These are phyloP conservation scores for Alternaria tenuissima DNA, from an alignment of 2,329 filamentous ascomycete genomes.

Conservation along the genomic window DNA sequence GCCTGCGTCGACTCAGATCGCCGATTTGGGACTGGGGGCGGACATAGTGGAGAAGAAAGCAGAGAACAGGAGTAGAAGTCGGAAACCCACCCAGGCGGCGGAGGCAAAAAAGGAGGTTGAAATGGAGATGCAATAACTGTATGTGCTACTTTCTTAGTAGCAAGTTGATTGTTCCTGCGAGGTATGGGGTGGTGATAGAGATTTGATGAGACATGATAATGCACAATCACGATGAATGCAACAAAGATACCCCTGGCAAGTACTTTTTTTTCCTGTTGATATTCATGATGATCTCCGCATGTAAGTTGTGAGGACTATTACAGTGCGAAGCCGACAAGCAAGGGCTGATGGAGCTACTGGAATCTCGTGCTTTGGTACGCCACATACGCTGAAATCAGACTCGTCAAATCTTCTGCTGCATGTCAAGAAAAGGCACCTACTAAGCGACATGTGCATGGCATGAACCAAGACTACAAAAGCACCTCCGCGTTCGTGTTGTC, in stretches of 20 bases:
- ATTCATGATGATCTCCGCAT: too few relatives aligned
- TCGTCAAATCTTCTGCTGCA: too few relatives aligned
- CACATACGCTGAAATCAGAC: too few relatives aligned
- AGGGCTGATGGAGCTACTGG: too few relatives aligned
- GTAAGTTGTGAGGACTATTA: too few relatives aligned
- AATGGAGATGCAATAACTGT: slow-evolving; percentile 46
- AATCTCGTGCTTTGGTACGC: too few relatives aligned
- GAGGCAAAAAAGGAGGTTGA: slow-evolving; percentile 40
- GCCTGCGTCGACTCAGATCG: not conserved
- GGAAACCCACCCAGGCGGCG: slow-evolving; percentile 29
- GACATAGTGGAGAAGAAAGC: slow-evolving; percentile 19
- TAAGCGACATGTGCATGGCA: too few relatives aligned
- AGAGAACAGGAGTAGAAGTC: slow-evolving; percentile 25
- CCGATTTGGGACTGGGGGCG: slow-evolving; percentile 5
- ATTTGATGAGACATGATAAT: not conserved
- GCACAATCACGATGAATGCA: slow-evolving; percentile 7
- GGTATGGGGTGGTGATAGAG: not conserved
- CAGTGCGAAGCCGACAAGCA: too few relatives aligned
- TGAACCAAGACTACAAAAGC: too few relatives aligned
- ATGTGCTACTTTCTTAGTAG: not conserved
- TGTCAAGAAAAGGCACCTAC: too few relatives aligned
- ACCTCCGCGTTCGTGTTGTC: too few relatives aligned
- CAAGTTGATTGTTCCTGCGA: not conserved
- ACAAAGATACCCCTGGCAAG: slow-evolving; percentile 12
- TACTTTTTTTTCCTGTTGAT: too few relatives aligned